Evolutionary conservation across 305 asterid species (phyloP), one percentile per base, ranked within the genome.

Genomic region (Fraxinus sp.): DNA sequence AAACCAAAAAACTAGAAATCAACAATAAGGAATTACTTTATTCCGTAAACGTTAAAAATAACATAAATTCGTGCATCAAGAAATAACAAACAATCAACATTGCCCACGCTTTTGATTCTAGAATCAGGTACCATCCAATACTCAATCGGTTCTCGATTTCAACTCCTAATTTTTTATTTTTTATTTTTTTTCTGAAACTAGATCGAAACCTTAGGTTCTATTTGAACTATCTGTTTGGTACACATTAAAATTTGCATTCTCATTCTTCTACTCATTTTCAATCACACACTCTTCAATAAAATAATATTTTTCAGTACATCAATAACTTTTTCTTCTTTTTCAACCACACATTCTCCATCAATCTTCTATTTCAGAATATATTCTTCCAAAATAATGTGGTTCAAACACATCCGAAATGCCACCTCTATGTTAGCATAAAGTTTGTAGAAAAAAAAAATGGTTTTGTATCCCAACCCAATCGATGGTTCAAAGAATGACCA

Each of bases 401-500:
- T 28, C 32, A 28, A 28, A 28, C 32, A 28, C 32, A 28, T 0
- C 32, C 3, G 32, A 28, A 13, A 49, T 4, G 7, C 59, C 18
- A 13, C 59, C 59, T 49, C 59, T 44, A 49, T 49, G 59, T 49
- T 14, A 14, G 59, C 59, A 49, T 14, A 49, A 49, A 13, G 59
- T 41, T 41, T 41, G 49, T 41, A 9, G 4, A 5, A 2, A 41
- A 41, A 41, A 39, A 37, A 37, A 62, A 1, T 26, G 35, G 84
- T 52, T 10, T 2, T 36, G 79, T 37, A 22, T 30, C 20, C 68
- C 82, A 30, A 64, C 80, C 85, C 28, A 71, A 83, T 87, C 2
- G 89, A 85, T 89, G 92, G 90, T 86, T 88, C 88, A 84, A 91
- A 86, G 89, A 26, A 85, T 30, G 84, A 82, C 86, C 79, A 74